Evolutionary conservation across 2,329 filamentous ascomycete species (phyloP), one percentile per base, ranked within the genome.

Genomic region (Endocalyx cinctus): DNA sequence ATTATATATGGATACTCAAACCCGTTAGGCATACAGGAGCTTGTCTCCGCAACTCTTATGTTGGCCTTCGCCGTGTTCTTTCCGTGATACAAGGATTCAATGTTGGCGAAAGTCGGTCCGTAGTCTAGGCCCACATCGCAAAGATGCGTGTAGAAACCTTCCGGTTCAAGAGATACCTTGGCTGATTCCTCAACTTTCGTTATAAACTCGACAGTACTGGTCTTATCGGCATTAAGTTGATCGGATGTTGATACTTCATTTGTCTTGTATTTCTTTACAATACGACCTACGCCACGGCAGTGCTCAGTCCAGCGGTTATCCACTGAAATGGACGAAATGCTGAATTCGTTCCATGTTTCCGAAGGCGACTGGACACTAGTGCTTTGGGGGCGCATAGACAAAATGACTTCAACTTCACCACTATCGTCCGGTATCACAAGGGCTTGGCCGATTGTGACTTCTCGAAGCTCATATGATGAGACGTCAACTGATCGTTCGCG

Each of bases 331-430:
- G 46, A 38, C 1, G 20, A 39, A 5, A 57, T 33, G 3, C 41
- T 35, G 36, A 52, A 55, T 17, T 51, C 46, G 26, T 52, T 34
- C 54, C 52, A 56, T 13, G 41, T 28, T n/a, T 37, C 20, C 20
- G 20, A 23, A n/a, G 38, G 30, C 27, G 36, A 1, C 41, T 42
- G 1, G 41, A 29, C 3, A 42, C 29, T 2, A 8, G 7, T 1
- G 31, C 15, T 23, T n/a, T 8, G 20, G 20, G 20, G 20, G n/a
- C 20, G 20, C 5, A 51, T 20, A 0, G 41, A 33, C 0, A 52
- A 12, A 0, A 40, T 33, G 4, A 50, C 48, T 4, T 52, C 50
- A 0, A 55, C 5, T 0, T 34, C 33, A 1, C 36, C 11, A 12
- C 32, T 33, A 23, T 8, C n/a, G 20, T 23, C 20, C 8, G 20